Base-by-base conservation (phyloP, 140 eudicot genomes). In the Oenanthe javanica region DNA sequence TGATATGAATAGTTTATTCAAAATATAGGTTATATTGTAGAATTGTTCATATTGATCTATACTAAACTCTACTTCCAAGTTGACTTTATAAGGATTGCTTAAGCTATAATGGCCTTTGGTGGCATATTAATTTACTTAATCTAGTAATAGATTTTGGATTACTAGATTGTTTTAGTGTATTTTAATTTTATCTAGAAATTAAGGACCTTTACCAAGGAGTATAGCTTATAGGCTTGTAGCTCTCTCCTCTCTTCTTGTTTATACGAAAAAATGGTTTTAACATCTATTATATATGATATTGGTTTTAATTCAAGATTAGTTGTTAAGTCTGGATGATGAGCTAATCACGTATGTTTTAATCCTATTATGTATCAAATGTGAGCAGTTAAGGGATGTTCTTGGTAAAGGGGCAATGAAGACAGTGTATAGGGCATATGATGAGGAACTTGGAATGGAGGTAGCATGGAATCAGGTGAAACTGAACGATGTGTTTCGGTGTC, bases 381-480 rank as follows among this genome's bases (percentile, higher is more conserved):
- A 59, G 79, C 86, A 90, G 94, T 86, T 88, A 75, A 83, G 82
- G 77, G 94, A 88, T 49, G 66, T 88, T 67, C 83, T 88, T 14
- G 94, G 94, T 31, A 90, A 90, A 86, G 94, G 94, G 77, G 91
- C 94, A 79, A 86, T 79, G 81, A 90, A 90, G 81, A 87, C 91
- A 16, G 94, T 90, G 75, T 90, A 90, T 82, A 90, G 80, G 82
- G 92, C 94, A 18, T 88, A 88, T 75, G 94, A 90, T 74, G 94
- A 88, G 84, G 87, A 86, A 63, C 82, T 86, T 81, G 94, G 83
- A 54, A 84, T 90, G 78, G 94, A 90, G 84, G 94, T 90, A 71
- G 94, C 94, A 45, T 90, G 94, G 94, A 90, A 87, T 81, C 94
- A 88, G 70, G 90, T 90, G 55, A 86, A 78, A 84, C 88, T 88